phyloP scores from a whole-genome alignment of 225 moss, liverwort and hornwort genomes.

The Physcomitrium patens region DNA sequence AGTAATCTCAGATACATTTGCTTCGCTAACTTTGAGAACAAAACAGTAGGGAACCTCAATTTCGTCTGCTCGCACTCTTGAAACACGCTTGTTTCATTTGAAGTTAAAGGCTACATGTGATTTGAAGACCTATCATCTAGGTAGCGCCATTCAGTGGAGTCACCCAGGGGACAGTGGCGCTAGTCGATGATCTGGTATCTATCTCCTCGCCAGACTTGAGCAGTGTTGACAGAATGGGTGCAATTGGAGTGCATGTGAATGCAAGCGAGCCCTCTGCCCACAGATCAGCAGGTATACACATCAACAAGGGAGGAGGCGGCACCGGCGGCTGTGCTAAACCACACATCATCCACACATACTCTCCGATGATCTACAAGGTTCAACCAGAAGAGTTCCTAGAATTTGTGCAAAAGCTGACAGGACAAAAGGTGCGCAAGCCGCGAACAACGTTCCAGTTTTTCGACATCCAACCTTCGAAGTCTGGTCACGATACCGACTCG shows the following conservation, averaged over 20 bases:
- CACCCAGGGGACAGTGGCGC: no score
- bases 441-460: background rate
- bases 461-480: background rate
- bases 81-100: no score
- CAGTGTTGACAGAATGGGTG: background rate
- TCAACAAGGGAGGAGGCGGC: background rate
- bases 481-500: no score
- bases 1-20: no score
- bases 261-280: background rate
- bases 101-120: no score
- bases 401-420: constrained; percentile 21
- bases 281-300: background rate
- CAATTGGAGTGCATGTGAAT: background rate
- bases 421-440: no score
- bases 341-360: constrained; percentile 55
- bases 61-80: no score
- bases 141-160: no score
- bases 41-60: no score
- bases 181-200: no score
- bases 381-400: constrained; percentile 51
- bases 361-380: constrained; percentile 53
- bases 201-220: background rate
- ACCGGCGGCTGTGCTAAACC: constrained; percentile 24
- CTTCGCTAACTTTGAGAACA: no score
- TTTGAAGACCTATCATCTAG: no score